Percentiles rank a stretch among this genome's conserved stretches.
Conservation (phyloP, 352 stramenopile genomes). For the Pythium guiyangense region DNA sequence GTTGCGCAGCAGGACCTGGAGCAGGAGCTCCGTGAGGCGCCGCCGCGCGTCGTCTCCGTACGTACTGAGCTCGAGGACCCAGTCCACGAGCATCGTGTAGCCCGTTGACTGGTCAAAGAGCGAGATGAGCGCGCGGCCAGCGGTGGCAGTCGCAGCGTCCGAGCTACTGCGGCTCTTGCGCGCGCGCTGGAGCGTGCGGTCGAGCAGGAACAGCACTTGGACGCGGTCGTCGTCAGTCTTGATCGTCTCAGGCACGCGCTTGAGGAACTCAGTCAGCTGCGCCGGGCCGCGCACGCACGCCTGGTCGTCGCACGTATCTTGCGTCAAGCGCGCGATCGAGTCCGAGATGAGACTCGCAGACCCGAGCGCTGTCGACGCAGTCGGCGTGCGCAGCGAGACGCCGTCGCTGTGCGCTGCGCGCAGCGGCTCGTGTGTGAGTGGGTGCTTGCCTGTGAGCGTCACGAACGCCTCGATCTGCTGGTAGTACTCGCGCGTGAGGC, state of each 20-base stretch:
- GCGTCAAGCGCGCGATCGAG: conserved; percentile 25
- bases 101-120: conserved; percentile 55
- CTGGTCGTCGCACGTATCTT: conserved; percentile 32
- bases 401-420: conserved; percentile 12
- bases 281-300: conserved; percentile 28
- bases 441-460: conserved; percentile 43
- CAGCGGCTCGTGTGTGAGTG: conserved; percentile 28
- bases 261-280: conserved; percentile 38
- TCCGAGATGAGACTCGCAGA: conserved; percentile 42
- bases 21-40: conserved; percentile 38
- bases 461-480: conserved; percentile 66
- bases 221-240: conserved; percentile 47
- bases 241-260: conserved; percentile 22
- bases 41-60: conserved; percentile 47
- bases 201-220: conserved; percentile 55
- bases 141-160: not conserved
- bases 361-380: conserved; percentile 3
- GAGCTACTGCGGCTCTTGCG: conserved; percentile 4
- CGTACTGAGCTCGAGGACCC: conserved; percentile 41
- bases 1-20: conserved; percentile 51
- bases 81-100: conserved; percentile 53
- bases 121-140: conserved; percentile 19
- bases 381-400: conserved; percentile 29
- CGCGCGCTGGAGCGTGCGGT: conserved; percentile 33
- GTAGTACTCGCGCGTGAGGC: conserved; percentile 48